These are phyloP conservation scores for Leccinum disarticulatum DNA, from an alignment of 768 basidiomycete species.

Conservation along the genomic window DNA sequence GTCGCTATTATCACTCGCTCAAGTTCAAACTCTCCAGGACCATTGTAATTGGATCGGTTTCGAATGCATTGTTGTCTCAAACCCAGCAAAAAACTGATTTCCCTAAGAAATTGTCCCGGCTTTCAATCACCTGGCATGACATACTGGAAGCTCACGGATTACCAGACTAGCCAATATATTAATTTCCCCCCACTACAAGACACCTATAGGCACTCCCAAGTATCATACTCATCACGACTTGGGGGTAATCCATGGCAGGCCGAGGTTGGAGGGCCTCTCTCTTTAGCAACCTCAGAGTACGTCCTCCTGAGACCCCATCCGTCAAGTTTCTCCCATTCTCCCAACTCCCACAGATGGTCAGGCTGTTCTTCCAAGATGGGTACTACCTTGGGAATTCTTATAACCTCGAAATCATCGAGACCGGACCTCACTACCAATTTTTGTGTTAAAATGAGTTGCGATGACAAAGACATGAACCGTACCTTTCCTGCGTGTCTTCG, in stretches of 20 bases:
- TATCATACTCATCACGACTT: constrained; percentile 9
- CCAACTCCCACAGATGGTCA: neutral
- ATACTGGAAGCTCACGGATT: neutral
- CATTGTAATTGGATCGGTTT: neutral
- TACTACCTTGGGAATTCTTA: constrained; percentile 21
- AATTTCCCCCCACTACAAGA: neutral
- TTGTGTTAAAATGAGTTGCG: neutral
- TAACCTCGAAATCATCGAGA: constrained; percentile 24
- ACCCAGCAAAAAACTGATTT: neutral
- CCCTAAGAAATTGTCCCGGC: neutral
- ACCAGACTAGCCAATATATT: neutral
- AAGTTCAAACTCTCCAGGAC: neutral
- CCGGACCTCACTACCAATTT: constrained; percentile 10
- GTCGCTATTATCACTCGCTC: neutral
- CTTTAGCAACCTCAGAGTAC: constrained; percentile 26
- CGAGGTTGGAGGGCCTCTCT: neutral
- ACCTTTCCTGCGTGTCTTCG: constrained; percentile 17
- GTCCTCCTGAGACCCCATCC: constrained; percentile 11
- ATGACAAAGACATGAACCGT: neutral
- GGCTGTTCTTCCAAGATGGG: constrained; percentile 13
- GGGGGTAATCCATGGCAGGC: neutral
- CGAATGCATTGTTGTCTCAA: neutral
- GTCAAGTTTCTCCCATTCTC: constrained; percentile 28
- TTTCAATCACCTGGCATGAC: neutral
- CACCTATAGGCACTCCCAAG: constrained; percentile 17